Base-by-base conservation (phyloP, 805 yeast species). In the Scheffersomyces amazonensis region DNA sequence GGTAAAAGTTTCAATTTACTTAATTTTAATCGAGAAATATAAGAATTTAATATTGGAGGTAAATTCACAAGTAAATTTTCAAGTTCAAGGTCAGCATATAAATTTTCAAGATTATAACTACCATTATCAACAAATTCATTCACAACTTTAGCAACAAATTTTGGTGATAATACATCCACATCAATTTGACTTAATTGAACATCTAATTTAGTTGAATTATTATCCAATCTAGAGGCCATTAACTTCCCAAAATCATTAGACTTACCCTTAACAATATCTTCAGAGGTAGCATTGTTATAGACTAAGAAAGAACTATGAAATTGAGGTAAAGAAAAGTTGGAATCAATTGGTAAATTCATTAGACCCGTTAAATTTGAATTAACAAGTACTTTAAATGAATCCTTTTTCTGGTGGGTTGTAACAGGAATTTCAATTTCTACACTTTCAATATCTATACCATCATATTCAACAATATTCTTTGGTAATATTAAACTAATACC, bases 401-500 rank as follows among this genome's bases (percentile, higher is more conserved):
- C 5, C 12, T 12, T 27, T 10, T 19, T 21, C 12, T 23, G 18
- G 18, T 13, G 18, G 6, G 5, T 21, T 20, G 25, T 13, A 13
- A 9, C 13, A 4, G 28, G 28, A 16, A 30, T n/a, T 23, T 31
- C 23, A 12, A 37, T 21, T 20, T 32, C 36, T 17, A 30, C 19
- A n/a, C 32, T 27, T 4, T 25, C 36, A 27, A 31, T 23, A 27
- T 27, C 12, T 13, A 28, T 13, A n/a, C 12, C 23, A 6, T 22
- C 28, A 23, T 29, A 2, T 15, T 15, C 31, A 28, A 17, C 28
- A 13, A 18, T 17, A n/a, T 34, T 34, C 22, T 18, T 24, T 2
- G 60, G 56, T 21, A 56, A 35, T 2, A 25, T 33, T 2, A 54
- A 29, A 15, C 36, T 35, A n/a, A 54, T 15, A 24, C 44, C 41